A percentile compares a stretch with the other conserved stretches of the same genome.
phyloP scores from a whole-genome alignment of 192 early-diverging fungal species.

The Linnemannia elongata region DNA sequence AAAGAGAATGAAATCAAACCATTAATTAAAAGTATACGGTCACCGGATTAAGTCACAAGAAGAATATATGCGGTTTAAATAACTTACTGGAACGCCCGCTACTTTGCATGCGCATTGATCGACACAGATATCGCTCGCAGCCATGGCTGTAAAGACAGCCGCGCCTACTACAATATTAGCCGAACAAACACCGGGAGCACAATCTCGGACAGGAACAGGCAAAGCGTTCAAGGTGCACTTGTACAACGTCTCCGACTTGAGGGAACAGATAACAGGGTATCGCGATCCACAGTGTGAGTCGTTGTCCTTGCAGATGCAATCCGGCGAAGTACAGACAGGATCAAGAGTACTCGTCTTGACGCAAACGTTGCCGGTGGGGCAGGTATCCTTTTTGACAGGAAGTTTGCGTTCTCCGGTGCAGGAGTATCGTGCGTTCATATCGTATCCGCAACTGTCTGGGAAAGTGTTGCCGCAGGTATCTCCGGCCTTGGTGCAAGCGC shows the following conservation, averaged over 20 bases:
- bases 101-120: background rate
- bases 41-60: too few relatives aligned
- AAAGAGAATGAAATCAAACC: background rate
- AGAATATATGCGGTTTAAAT: too few relatives aligned
- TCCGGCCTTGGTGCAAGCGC: background rate
- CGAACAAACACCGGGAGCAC: background rate
- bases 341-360: too few relatives aligned
- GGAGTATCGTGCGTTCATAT: background rate
- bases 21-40: too few relatives aligned
- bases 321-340: too few relatives aligned
- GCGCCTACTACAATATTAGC: background rate
- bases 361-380: too few relatives aligned
- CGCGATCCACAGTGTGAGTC: background rate
- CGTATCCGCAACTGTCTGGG: background rate
- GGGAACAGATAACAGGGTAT: background rate
- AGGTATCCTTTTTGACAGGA: too few relatives aligned
- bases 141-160: too few relatives aligned
- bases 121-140: background rate
- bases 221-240: background rate
- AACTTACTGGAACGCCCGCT: background rate
- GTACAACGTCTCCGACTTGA: background rate
- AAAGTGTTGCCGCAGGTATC: background rate
- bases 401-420: too few relatives aligned
- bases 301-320: slow-evolving; percentile 5
- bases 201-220: background rate